phyloP scores from a whole-genome alignment of 139 green algal species.

The Mesotaenium endlicherianum region DNA sequence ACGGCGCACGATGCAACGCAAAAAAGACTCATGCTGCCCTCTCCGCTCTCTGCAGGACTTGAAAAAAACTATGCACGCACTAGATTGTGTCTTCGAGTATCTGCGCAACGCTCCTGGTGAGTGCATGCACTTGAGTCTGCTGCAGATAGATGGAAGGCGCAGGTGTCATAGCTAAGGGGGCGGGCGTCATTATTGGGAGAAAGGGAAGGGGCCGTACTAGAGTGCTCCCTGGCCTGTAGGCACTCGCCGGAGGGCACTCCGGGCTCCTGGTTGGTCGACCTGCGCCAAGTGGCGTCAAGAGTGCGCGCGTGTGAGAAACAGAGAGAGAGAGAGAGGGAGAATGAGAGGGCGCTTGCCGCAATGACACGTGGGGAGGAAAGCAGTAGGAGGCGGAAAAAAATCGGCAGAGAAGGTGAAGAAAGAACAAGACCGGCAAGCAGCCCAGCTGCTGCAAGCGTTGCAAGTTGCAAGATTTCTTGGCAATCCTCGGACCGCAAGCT shows the following conservation, averaged over 20 bases:
- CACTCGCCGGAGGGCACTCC: neutral
- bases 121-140: neutral
- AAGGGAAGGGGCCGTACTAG: neutral
- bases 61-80: too few species aligned
- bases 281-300: too few species aligned
- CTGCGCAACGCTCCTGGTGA: neutral
- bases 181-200: too few species aligned
- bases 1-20: too few species aligned
- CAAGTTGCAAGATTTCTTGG: neutral
- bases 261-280: neutral
- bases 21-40: neutral
- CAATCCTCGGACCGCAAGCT: too few species aligned
- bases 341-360: neutral
- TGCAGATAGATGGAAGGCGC: neutral
- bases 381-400: neutral
- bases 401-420: neutral
- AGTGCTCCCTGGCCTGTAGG: constrained; percentile 24
- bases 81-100: too few species aligned
- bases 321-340: too few species aligned
- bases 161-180: neutral
- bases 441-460: neutral
- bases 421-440: neutral
- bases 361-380: neutral
- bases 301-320: too few species aligned
- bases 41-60: neutral